Conservation (phyloP, 202 grass and related monocot genomes). For the Musa balbisiana region DNA sequence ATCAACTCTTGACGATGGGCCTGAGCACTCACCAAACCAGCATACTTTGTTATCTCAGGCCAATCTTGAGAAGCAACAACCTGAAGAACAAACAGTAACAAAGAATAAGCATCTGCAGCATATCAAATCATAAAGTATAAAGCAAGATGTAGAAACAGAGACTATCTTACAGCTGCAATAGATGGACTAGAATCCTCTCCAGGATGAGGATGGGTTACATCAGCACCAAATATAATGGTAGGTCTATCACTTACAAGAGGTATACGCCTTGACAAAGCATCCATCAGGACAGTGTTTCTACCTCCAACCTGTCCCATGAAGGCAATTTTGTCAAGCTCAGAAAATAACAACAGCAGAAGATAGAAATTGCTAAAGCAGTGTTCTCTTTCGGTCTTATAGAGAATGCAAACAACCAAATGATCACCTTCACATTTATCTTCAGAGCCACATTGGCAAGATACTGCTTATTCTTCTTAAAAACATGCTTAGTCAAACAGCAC, state of each 20-base stretch:
- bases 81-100: constrained; percentile 18
- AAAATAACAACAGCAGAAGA: neutral
- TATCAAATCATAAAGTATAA: neutral
- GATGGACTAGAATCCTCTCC: constrained; percentile 98
- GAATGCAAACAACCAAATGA: neutral
- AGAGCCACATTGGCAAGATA: constrained; percentile 96
- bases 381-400: neutral
- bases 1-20: constrained; percentile 94
- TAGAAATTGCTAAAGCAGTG: neutral
- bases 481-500: constrained; percentile 94
- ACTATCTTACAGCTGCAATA: constrained; percentile 84
- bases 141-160: neutral
- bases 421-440: constrained; percentile 98
- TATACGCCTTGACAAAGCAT: constrained; percentile 78
- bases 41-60: constrained; percentile 98
- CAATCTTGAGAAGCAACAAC: constrained; percentile 99
- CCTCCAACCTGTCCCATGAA: constrained; percentile 59
- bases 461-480: constrained; percentile 99
- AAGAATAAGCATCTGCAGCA: neutral
- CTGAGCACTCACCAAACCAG: constrained; percentile 84
- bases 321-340: neutral
- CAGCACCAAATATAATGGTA: constrained; percentile 99
- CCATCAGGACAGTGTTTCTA: constrained; percentile 92
- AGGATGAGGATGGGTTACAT: constrained; percentile 98
- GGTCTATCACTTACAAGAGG: constrained; percentile 87